Conservation (phyloP, 768 basidiomycete genomes). For the Paxillus involutus region DNA sequence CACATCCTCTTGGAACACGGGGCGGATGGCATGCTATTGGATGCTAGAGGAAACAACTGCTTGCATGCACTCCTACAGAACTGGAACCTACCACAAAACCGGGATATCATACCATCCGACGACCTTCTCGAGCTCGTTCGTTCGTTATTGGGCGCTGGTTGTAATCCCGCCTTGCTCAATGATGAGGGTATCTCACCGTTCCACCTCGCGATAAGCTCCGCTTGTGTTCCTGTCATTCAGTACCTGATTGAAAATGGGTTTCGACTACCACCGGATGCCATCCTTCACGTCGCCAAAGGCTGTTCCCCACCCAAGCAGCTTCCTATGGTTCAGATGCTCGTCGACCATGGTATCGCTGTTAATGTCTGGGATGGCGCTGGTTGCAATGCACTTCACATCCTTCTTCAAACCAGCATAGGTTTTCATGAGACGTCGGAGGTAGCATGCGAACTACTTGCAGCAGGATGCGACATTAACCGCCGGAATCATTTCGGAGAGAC, state of each 20-base stretch:
- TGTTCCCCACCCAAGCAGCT: too few relatives aligned
- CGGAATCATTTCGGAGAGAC: too few relatives aligned
- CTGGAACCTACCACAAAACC: neutral
- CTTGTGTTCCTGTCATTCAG: neutral
- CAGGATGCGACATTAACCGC: too few relatives aligned
- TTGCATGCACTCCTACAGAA: neutral
- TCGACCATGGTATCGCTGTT: neutral
- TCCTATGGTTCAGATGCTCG: neutral
- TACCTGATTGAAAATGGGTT: neutral
- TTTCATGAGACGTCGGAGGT: too few relatives aligned
- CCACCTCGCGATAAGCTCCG: neutral
- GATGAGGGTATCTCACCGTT: neutral
- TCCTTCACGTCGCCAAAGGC: neutral
- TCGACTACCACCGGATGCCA: neutral
- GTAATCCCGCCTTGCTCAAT: neutral
- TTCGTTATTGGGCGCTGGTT: neutral
- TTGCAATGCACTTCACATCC: too few relatives aligned
- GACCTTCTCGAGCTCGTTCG: neutral
- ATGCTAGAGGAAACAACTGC: neutral
- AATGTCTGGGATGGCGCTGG: neutral
- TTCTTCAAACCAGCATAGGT: too few relatives aligned
- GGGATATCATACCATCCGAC: too few relatives aligned
- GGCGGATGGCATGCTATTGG: too few relatives aligned
- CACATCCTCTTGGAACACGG: neutral
- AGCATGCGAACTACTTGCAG: too few relatives aligned